Evolutionary conservation across 2,329 filamentous ascomycete species (phyloP), one percentile per base, ranked within the genome.

Genomic region (Ciborinia camelliae): DNA sequence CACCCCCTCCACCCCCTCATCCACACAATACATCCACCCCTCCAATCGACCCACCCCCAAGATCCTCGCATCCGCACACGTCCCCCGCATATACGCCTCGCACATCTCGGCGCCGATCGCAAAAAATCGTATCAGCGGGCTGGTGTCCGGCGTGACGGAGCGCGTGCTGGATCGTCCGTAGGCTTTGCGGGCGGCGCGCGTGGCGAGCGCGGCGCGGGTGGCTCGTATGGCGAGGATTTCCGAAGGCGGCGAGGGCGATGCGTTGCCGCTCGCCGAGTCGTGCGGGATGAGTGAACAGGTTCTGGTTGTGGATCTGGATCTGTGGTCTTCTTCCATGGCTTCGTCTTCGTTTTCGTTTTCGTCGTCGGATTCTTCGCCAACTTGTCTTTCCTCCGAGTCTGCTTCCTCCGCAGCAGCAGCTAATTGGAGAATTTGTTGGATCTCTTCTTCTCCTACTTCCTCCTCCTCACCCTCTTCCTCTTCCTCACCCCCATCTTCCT

Each of bases 21-120:
- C 55, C 1, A 59, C 55, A 14, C 55, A 59, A 47, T 20, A 47
- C 55, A 59, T 59, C 55, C 55, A 59, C 9, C n/a, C n/a, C 10
- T 59, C 41, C 4, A 59, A 35, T 18, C 55, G 9, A 1, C 28
- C 55, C 26, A 59, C 47, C 9, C 28, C 55, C 5, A 59, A 3
- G 0, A 59, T 7, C 4, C 35, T 35, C 1, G 15, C 55, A 14
- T 47, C 30, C 8, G 41, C 14, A 35, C 55, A 59, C 20, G 47
- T 8, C 0, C 1, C 18, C 10, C 20, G 8, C 55, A 59, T 59
- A 0, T 26, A 23, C 2, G 18, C 20, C n/a, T 47, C n/a, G 4
- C 28, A 59, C 55, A 59, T 59, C 2, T 59, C 55, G 3, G 30
- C 30, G 3, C 55, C 55, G 2, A 59, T 4, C 0, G 55, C 55